phyloP scores from a whole-genome alignment of 202 grass and related monocot genomes.

The Thinopyrum obtusiflorum region DNA sequence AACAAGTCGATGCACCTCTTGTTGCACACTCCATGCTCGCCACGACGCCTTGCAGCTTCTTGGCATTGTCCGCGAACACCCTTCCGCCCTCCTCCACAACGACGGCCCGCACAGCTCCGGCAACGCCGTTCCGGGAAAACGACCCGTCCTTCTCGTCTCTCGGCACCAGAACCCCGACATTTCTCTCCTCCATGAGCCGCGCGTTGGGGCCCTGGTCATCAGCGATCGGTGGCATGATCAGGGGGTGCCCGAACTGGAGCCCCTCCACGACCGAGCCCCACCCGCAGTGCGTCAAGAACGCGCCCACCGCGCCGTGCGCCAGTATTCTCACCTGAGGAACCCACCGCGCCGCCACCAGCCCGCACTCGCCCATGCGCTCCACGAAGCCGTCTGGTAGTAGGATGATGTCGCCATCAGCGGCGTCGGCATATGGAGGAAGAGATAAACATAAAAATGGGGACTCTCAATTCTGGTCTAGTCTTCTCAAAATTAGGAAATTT shows the following conservation, averaged over 20 bases:
- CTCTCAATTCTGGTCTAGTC: too few species aligned
- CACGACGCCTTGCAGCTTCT: constrained; percentile 22
- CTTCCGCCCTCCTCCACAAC: constrained; percentile 36
- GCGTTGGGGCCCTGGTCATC: constrained; percentile 38
- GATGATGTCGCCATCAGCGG: too few species aligned
- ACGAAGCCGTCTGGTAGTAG: constrained; percentile 20
- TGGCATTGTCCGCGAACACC: constrained; percentile 13
- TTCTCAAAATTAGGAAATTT: too few species aligned
- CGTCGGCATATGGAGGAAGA: too few species aligned
- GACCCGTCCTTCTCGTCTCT: constrained; percentile 32
- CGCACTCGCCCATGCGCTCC: constrained; percentile 16
- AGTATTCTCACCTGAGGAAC: constrained; percentile 38
- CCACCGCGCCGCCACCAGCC: constrained; percentile 38
- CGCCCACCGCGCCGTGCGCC: constrained; percentile 41
- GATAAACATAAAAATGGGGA: too few species aligned
- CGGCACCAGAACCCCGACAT: constrained; percentile 30
- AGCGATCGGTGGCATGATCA: constrained; percentile 34
- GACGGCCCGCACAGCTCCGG: constrained; percentile 1
- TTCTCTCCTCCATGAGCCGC: constrained; percentile 31
- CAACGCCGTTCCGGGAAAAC: constrained; percentile 26
- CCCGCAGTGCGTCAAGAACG: constrained; percentile 55
- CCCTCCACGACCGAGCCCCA: constrained; percentile 49
- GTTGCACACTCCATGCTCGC: constrained; percentile 5
- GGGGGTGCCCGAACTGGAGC: constrained; percentile 45
- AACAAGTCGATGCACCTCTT: constrained; percentile 44